Conservation (phyloP, 352 stramenopile genomes). For the Aphanomyces cochlioides region DNA sequence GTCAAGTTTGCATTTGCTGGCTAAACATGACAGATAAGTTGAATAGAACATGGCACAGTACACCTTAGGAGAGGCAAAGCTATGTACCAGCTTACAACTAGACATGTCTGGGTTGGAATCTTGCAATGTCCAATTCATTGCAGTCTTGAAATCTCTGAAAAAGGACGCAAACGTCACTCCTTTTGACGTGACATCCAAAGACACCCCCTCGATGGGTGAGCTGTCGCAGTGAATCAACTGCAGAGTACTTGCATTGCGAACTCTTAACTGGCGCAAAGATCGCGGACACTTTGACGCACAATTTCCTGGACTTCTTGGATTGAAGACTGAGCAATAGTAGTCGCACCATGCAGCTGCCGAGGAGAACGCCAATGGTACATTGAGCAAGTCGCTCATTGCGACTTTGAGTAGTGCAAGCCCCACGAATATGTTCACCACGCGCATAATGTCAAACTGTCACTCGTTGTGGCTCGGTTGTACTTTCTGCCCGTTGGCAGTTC, state of each 20-base stretch:
- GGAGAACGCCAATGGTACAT: constrained; percentile 43
- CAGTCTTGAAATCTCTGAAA: constrained; percentile 9
- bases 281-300: background rate
- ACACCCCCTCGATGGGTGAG: background rate
- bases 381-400: too few species aligned
- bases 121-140: constrained; percentile 51
- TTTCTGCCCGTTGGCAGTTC: too few species aligned
- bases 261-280: background rate
- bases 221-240: constrained; percentile 8
- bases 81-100: constrained; percentile 58
- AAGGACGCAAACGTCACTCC: constrained; percentile 15
- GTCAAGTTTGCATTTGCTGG: background rate
- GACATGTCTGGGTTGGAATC: constrained; percentile 53
- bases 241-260: background rate
- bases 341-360: constrained; percentile 34
- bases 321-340: constrained; percentile 27
- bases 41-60: background rate
- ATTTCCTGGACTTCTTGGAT: background rate
- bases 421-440: background rate
- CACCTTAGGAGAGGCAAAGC: constrained; percentile 35
- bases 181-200: background rate
- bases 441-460: background rate
- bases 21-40: background rate
- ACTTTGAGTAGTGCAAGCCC: background rate
- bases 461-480: too few species aligned